A percentile compares a stretch with the other conserved stretches of the same genome.
phyloP scores from a whole-genome alignment of 2,329 filamentous ascomycete genomes.

The Endoconidiophora laricicola region DNA sequence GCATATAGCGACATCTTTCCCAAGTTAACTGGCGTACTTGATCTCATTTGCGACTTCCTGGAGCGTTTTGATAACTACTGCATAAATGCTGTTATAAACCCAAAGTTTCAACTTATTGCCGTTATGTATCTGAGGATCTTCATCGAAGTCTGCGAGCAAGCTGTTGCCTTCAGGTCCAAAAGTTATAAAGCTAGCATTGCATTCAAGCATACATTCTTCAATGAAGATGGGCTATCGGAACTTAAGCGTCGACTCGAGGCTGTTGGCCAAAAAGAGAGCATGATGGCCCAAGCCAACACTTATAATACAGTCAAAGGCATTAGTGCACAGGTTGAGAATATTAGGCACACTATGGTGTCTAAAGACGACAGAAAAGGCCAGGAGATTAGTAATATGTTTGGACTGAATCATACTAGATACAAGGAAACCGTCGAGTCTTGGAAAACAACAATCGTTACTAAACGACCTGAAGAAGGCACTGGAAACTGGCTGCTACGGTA shows the following conservation, averaged over 20 bases:
- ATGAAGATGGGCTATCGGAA: not conserved
- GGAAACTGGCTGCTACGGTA: not conserved
- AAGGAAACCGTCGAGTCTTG: not conserved
- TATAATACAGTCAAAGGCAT: slow-evolving; percentile 1
- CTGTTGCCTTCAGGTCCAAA: not conserved
- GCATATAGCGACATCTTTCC: not conserved
- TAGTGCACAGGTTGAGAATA: not conserved
- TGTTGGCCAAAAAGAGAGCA: not conserved
- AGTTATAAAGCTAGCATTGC: not conserved
- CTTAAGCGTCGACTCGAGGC: slow-evolving; percentile 1
- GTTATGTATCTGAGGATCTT: slow-evolving; percentile 2
- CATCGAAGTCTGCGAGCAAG: not conserved
- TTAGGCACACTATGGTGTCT: not conserved
- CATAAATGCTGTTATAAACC: not conserved
- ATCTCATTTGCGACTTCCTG: not conserved
- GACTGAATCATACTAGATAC: too few relatives aligned
- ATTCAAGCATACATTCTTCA: slow-evolving; percentile 1
- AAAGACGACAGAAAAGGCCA: not conserved
- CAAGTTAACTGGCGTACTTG: not conserved
- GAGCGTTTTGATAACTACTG: not conserved
- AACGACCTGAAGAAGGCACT: not conserved
- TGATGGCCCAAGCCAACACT: not conserved
- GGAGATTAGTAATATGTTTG: too few relatives aligned
- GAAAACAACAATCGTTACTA: not conserved
- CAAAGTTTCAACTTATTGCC: not conserved